Percentiles rank a stretch among this genome's conserved stretches.
These are phyloP conservation scores for Knoxdaviesia capensis DNA, from an alignment of 2,329 filamentous ascomycete genomes.

Conservation along the genomic window DNA sequence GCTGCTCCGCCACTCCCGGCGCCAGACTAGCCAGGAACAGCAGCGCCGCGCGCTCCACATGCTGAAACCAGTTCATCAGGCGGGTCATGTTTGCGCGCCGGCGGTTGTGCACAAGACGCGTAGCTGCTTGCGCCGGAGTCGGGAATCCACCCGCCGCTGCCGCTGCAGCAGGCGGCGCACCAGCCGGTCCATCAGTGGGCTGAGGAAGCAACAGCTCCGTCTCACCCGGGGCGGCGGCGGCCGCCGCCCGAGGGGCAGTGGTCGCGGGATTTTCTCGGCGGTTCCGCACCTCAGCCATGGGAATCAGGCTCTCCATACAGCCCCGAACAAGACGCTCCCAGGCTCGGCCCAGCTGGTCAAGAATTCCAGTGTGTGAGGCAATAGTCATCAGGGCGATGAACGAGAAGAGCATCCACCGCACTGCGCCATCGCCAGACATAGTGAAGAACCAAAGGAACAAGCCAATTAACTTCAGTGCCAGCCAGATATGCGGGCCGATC, in stretches of 20 bases:
- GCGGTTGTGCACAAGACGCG: constrained; percentile 28
- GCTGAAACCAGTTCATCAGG: constrained; percentile 17
- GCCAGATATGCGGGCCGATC: constrained; percentile 42
- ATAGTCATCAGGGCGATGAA: constrained; percentile 33
- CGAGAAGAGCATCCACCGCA: constrained; percentile 34
- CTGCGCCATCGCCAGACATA: constrained; percentile 34
- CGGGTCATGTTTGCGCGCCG: constrained; percentile 24
- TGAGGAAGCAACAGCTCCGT: too few relatives aligned
- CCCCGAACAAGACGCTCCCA: constrained; percentile 34
- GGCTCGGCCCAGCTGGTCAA: constrained; percentile 33
- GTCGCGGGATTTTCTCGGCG: too few relatives aligned
- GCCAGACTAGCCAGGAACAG: constrained; percentile 47
- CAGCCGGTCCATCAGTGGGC: too few relatives aligned
- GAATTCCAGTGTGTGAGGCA: constrained; percentile 35
- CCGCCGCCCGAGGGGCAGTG: too few relatives aligned
- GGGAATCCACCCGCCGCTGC: constrained; percentile 8
- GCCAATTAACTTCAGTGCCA: constrained; percentile 29
- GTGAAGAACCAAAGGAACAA: constrained; percentile 48
- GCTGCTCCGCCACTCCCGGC: constrained; percentile 43
- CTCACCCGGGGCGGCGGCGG: too few relatives aligned
- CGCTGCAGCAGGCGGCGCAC: constrained; percentile 6
- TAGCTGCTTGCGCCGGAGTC: constrained; percentile 30
- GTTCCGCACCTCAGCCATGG: constrained; percentile 18
- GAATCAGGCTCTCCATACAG: constrained; percentile 39
- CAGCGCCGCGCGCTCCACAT: constrained; percentile 37